These are phyloP conservation scores for Cercis canadensis DNA, from an alignment of 306 rosid genomes.

Conservation along the genomic window DNA sequence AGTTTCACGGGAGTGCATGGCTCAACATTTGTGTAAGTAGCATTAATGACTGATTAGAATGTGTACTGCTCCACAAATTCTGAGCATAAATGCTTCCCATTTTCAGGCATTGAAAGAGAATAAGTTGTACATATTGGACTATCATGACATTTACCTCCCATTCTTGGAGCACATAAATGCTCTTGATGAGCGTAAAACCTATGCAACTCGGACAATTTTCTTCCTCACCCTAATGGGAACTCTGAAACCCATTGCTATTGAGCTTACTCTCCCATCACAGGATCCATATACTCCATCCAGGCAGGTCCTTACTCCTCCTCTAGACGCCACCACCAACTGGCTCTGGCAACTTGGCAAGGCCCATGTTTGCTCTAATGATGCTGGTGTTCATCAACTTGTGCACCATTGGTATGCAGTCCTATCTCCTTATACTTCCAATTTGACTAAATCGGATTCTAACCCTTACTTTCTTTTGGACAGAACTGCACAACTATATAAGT, in stretches of 20 bases:
- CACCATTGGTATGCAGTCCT: background rate
- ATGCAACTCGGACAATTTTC: slow-evolving; percentile 54
- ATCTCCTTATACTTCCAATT: no score
- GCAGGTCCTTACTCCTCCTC: slow-evolving; percentile 25
- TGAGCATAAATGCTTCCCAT: background rate
- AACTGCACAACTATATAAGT: no score
- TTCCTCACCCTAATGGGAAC: slow-evolving; percentile 50
- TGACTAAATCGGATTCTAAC: no score
- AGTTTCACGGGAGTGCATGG: no score
- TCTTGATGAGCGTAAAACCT: slow-evolving; percentile 47
- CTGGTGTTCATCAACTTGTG: slow-evolving; percentile 7
- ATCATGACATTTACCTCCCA: slow-evolving; percentile 49
- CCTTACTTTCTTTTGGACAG: no score
- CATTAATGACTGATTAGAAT: background rate
- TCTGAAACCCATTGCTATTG: slow-evolving; percentile 51
- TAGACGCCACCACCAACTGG: background rate
- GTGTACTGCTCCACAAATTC: background rate
- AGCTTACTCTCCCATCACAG: slow-evolving; percentile 45
- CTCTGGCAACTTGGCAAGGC: slow-evolving; percentile 16
- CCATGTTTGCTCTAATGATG: slow-evolving; percentile 19
- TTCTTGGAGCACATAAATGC: slow-evolving; percentile 47
- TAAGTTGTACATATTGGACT: slow-evolving; percentile 48
- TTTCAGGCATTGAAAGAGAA: slow-evolving; percentile 50
- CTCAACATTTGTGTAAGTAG: no score
- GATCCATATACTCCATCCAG: slow-evolving; percentile 37